These are phyloP conservation scores for Epithele typhae DNA, from an alignment of 768 basidiomycete genomes.

Conservation along the genomic window DNA sequence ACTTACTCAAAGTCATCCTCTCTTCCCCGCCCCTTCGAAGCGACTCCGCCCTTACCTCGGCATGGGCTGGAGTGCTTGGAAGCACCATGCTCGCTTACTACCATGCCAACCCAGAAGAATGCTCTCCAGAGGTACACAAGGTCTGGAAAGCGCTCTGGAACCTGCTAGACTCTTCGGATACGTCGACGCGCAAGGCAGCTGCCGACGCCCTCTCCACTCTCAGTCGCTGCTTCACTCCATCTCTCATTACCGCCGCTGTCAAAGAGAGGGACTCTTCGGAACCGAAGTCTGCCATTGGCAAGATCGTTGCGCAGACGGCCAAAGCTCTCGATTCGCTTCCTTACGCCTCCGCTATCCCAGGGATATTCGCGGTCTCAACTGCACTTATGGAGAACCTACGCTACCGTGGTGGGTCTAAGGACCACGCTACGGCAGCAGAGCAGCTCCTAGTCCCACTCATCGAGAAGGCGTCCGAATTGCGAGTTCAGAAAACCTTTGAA, in stretches of 20 bases:
- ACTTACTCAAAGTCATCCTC: slow-evolving; percentile 64
- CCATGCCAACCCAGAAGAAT: slow-evolving; percentile 42
- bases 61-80: slow-evolving; percentile 79
- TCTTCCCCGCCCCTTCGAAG: slow-evolving; percentile 54
- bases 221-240: slow-evolving; percentile 65
- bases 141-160: slow-evolving; percentile 76
- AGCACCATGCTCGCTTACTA: slow-evolving; percentile 66
- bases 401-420: slow-evolving; percentile 37
- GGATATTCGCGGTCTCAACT: slow-evolving; percentile 69
- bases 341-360: slow-evolving; percentile 73
- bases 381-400: slow-evolving; percentile 64
- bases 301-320: slow-evolving; percentile 57
- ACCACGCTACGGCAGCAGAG: slow-evolving; percentile 59
- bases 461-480: slow-evolving; percentile 64
- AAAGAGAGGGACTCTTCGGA: slow-evolving; percentile 37
- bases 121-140: slow-evolving; percentile 49
- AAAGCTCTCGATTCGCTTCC: slow-evolving; percentile 70
- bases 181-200: slow-evolving; percentile 55
- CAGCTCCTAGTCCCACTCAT: slow-evolving; percentile 66
- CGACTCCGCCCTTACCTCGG: slow-evolving; percentile 63
- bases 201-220: slow-evolving; percentile 60
- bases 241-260: slow-evolving; percentile 52
- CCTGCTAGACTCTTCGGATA: slow-evolving; percentile 71
- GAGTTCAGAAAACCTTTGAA: slow-evolving; percentile 81
- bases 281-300: slow-evolving; percentile 51